These are phyloP conservation scores for Laburnicola sp. DNA, from an alignment of 2,329 filamentous ascomycete species.

Conservation along the genomic window DNA sequence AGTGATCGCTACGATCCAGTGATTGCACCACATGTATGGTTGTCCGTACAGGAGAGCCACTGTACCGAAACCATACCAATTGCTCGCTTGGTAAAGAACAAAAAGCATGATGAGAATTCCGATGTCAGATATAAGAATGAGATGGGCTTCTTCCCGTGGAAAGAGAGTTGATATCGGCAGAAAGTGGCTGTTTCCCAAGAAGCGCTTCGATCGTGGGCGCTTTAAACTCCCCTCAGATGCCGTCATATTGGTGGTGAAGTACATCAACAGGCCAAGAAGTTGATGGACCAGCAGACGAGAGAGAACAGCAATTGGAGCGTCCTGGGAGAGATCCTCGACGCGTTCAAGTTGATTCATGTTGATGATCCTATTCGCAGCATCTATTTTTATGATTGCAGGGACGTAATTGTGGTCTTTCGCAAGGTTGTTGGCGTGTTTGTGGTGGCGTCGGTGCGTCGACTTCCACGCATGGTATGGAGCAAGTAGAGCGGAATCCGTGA, in stretches of 20 bases:
- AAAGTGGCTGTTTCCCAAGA: conserved; percentile 53
- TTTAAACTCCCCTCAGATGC: conserved; percentile 14
- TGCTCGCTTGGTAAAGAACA: conserved; percentile 57
- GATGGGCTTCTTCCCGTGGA: conserved; percentile 59
- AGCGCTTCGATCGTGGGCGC: conserved; percentile 3
- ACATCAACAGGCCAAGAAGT: conserved; percentile 64
- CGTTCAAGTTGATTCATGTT: neutral
- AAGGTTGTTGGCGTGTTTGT: conserved; percentile 69
- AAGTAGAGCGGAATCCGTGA: conserved; percentile 66
- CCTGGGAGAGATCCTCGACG: conserved; percentile 54
- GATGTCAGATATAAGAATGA: conserved; percentile 63
- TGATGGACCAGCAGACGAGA: conserved; percentile 62
- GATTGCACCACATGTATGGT: conserved; percentile 71
- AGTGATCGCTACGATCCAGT: conserved; percentile 75
- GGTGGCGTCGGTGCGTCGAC: conserved; percentile 70
- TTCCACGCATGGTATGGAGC: conserved; percentile 76
- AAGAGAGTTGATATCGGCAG: conserved; percentile 65
- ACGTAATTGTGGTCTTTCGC: conserved; percentile 58
- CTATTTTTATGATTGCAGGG: conserved; percentile 14
- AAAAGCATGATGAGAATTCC: conserved; percentile 61
- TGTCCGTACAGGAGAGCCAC: conserved; percentile 63
- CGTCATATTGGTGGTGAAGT: conserved; percentile 60
- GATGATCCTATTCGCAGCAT: neutral
- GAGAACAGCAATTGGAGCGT: conserved; percentile 61
- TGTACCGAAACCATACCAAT: conserved; percentile 60